A percentile compares a stretch with the other conserved stretches of the same genome.
Conservation (phyloP, 164 flowering plant species). For the Sextonia rubra region DNA sequence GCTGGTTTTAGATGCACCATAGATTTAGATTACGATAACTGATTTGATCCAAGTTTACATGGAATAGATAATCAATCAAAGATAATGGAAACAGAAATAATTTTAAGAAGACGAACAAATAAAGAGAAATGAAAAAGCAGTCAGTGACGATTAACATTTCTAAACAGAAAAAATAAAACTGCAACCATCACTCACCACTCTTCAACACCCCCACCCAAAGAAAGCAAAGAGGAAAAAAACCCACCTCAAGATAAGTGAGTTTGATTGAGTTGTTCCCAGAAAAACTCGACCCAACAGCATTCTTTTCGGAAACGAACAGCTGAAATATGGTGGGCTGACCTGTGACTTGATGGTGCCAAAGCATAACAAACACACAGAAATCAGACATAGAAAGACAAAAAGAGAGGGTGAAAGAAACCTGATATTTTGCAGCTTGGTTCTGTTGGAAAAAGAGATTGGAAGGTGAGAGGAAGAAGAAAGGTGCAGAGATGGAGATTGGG, state of each 20-base stretch:
- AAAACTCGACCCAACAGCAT: slow-evolving; percentile 31
- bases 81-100: too few relatives aligned
- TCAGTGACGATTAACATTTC: not conserved
- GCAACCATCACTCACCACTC: too few relatives aligned
- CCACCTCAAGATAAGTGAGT: slow-evolving; percentile 83
- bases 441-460: not conserved
- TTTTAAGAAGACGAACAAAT: too few relatives aligned
- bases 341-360: slow-evolving; percentile 10
- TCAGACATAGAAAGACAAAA: not conserved
- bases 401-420: not conserved
- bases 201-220: not conserved
- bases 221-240: slow-evolving; percentile 10
- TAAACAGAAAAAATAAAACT: too few relatives aligned
- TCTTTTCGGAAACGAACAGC: slow-evolving; percentile 60
- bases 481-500: not conserved
- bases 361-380: not conserved
- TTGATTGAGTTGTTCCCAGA: slow-evolving; percentile 43
- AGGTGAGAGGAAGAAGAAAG: not conserved
- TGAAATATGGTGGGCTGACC: slow-evolving; percentile 29
- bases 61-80: too few relatives aligned
- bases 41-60: too few relatives aligned
- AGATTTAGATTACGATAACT: too few relatives aligned
- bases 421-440: not conserved
- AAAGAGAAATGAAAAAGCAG: too few relatives aligned
- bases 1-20: too few relatives aligned